Evolutionary conservation across 768 basidiomycete species (phyloP), one percentile per base, ranked within the genome.

Genomic region (Agaricus subrufescens): DNA sequence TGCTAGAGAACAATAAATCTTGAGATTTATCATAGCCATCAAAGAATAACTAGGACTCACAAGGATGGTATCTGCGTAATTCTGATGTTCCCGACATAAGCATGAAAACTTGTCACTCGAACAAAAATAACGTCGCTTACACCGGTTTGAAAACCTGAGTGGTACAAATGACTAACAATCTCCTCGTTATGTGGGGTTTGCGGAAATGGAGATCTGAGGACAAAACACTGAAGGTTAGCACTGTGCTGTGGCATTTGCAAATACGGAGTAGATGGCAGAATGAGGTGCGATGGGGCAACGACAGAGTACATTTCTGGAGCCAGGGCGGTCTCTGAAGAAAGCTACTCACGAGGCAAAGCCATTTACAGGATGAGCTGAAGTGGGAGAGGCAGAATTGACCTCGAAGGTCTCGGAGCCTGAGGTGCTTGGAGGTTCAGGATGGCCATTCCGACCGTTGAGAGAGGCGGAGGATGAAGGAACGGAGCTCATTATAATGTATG

Each of bases 61-160:
- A 62, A 92, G 80, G 62, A 87, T 74, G 42, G 86, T 89, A 69
- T 92, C 91, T 56, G 90, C 82, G 65, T 91, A 91, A 71, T 91
- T 88, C 90, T 91, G 42, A 56, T 56, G 49, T 50, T 31, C 43
- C 48, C 31, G 40, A 31, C 43, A 66, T 52, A 52, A 57, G 54
- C 57, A 54, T 57, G 34, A 58, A 46, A 58, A 46, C 46, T 48
- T 52, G 49, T 26, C 46, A 59, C 48, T 38, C 52, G 59, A 63
- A 52, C 37, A 60, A 31, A 39, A 52, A 45, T 39, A 44, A 44
- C 60, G 30, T 11, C 51, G 80, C 90, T 69, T 74, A 91, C 89
- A 65, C 91, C 88, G 52, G 84, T 85, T 66, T 89, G 86, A 68
- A 92, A 92, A 38, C 89, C 89, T 56, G 87, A 75, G 61, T 86